Conservation (phyloP, 139 green algal species). For the Klebsormidium nitens region DNA sequence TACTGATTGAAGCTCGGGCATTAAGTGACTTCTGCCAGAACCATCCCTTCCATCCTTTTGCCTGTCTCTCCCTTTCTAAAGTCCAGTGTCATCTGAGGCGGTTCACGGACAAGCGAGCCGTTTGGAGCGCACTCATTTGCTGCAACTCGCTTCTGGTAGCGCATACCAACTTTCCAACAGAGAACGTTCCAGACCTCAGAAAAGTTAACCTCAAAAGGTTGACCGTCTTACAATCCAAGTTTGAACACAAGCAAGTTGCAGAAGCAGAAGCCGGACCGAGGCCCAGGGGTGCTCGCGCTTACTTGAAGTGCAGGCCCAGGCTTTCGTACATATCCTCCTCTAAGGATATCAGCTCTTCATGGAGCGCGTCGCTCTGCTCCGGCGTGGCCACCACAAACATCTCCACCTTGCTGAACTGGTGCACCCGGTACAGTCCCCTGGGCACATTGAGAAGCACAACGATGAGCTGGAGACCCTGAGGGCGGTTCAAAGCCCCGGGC, state of each 20-base stretch:
- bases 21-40: no score
- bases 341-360: constrained; percentile 69
- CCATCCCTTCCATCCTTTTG: no score
- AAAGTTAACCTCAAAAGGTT: not conserved
- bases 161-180: no score
- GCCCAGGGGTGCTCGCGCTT: constrained; percentile 10
- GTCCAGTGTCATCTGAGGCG: no score
- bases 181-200: no score
- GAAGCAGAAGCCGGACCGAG: constrained; percentile 1
- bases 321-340: constrained; percentile 66
- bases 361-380: constrained; percentile 79
- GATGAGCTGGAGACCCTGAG: no score
- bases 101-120: no score
- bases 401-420: constrained; percentile 99
- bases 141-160: no score
- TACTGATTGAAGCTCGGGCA: no score
- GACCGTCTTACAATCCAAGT: not conserved
- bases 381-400: constrained; percentile 94
- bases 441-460: not conserved
- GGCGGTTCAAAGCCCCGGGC: no score
- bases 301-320: constrained; percentile 95
- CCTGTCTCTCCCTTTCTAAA: no score
- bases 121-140: no score
- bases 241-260: constrained; percentile 10
- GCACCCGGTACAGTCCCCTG: constrained; percentile 90